These are phyloP conservation scores for Linderniella brevidens DNA, from an alignment of 257 asterid genomes.

Conservation along the genomic window DNA sequence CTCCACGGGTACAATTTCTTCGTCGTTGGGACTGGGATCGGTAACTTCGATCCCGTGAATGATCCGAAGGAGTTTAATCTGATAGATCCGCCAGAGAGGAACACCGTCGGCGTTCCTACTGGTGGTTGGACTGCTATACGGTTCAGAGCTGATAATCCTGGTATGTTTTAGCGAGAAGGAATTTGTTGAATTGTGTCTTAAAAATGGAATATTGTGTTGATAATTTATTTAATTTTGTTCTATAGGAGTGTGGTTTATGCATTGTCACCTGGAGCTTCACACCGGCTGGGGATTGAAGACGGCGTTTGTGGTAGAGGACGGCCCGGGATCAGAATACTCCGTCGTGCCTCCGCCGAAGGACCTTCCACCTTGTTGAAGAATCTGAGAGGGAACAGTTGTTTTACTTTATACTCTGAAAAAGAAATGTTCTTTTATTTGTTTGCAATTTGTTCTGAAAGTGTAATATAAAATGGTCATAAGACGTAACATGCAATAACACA, in stretches of 20 bases:
- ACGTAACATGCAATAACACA: too few species aligned
- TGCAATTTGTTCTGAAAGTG: too few species aligned
- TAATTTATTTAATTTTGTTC: not conserved
- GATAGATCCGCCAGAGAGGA: conserved; percentile 62
- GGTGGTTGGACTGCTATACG: conserved; percentile 87
- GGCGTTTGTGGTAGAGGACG: conserved; percentile 53
- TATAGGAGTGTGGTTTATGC: conserved; percentile 62
- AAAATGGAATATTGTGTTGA: not conserved
- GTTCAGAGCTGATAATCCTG: conserved; percentile 74
- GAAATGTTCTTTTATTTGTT: too few species aligned
- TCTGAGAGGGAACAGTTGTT: too few species aligned
- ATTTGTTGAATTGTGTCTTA: not conserved
- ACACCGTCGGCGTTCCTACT: conserved; percentile 66
- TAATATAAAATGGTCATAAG: too few species aligned
- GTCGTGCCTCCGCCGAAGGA: too few species aligned
- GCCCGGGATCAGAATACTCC: too few species aligned
- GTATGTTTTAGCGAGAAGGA: conserved; percentile 16
- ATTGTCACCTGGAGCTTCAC: conserved; percentile 56
- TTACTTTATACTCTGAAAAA: too few species aligned
- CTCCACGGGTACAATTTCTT: conserved; percentile 73
- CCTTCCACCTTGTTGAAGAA: too few species aligned
- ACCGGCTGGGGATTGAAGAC: conserved; percentile 56
- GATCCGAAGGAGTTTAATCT: conserved; percentile 43
- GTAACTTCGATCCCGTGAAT: conserved; percentile 35
- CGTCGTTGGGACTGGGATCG: conserved; percentile 53